Evolutionary conservation across 2,329 filamentous ascomycete genomes (phyloP), one percentile per base, ranked within the genome.

Genomic region (Penicillium palitans): DNA sequence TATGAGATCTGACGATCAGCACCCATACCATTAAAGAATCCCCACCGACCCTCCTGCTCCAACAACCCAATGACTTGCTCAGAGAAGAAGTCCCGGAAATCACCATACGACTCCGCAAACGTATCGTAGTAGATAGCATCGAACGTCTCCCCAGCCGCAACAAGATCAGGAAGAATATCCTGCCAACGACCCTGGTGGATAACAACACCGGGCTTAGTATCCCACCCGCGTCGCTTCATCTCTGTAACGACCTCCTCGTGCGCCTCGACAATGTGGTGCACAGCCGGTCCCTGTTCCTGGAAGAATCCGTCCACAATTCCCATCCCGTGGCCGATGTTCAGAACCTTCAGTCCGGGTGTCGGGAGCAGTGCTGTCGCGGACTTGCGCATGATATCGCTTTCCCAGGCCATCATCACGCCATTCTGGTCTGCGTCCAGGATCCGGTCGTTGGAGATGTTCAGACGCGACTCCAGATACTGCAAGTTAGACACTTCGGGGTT

Each of bases 41-140:
- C 82, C 73, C 86, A 87, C 47, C 76, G 79, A 0, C 83, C 83
- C 19, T 77, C 77, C 49, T 76, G 72, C 55, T 79, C 77, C 46
- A 99, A 79, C 54, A 98, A 75, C 0, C 86, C 88, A 33, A 95
- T 90, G 12, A 98, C 87, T 66, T 89, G 87, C 73, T 98, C 95
- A 2, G 84, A 88, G 73, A 98, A 96, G 79, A 98, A 97, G 59
- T 87, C 82, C 47, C 89, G 88, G 29, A 98, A 85, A 72, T 93
- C 90, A 2, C 82, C 81, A 76, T 98, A 99, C 63, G 95, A 90
- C 77, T 99, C 95, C 7, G 92, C 95, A 74, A 98, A 98, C 0
- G 95, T 99, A 72, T 99, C 95, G 70, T 97, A 98, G 79, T 98
- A 99, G 66, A 99, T 91, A 29, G 89, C 90, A 71, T 96, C 90